Evolutionary conservation across 495 filamentous ascomycete genomes (phyloP).

Genomic region (Neurospora cerealis): DNA sequence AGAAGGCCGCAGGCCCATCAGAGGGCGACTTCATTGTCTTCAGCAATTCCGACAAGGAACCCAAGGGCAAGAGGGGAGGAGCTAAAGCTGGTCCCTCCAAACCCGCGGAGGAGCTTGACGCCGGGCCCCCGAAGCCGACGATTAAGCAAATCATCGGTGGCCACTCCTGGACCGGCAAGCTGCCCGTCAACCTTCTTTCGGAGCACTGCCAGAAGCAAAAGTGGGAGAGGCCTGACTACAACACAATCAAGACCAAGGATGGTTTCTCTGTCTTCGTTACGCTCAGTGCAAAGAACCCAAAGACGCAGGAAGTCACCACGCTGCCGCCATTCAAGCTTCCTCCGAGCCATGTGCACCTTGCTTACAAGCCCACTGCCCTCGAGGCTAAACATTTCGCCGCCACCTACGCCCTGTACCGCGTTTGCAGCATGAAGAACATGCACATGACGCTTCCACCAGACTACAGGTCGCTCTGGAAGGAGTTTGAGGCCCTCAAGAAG

Average conservation of each 20-base stretch:
- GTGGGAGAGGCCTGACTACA: conserved; percentile 91
- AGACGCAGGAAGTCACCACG: conserved; percentile 63
- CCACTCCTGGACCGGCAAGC: conserved; percentile 93
- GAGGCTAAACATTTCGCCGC: conserved; percentile 92
- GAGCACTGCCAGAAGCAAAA: conserved; percentile 93
- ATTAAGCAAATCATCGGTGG: conserved; percentile 86
- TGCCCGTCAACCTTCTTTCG: conserved; percentile 83
- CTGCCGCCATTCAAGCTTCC: conserved; percentile 79
- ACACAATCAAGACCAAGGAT: conserved; percentile 41
- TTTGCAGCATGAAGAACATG: conserved; percentile 88
- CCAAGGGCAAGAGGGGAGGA: conserved; percentile 39
- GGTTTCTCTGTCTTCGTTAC: conserved; percentile 73
- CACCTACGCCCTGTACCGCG: conserved; percentile 78
- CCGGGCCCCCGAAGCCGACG: conserved; percentile 60
- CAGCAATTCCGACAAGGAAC: conserved; percentile 49
- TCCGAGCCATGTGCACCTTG: conserved; percentile 55
- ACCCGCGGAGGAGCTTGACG: conserved; percentile 22
- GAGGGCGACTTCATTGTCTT: conserved; percentile 62
- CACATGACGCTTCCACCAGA: conserved; percentile 90
- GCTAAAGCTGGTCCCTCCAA: conserved; percentile 25
- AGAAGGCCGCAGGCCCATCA: conserved; percentile 22
- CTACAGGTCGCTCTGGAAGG: conserved; percentile 81
- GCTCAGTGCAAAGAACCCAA: conserved; percentile 66
- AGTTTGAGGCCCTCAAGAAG: conserved; percentile 69
- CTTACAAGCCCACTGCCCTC: conserved; percentile 59